Evolutionary conservation across 2,329 filamentous ascomycete species (phyloP), one percentile per base, ranked within the genome.

Genomic region (Trichoderma citrinoviride): DNA sequence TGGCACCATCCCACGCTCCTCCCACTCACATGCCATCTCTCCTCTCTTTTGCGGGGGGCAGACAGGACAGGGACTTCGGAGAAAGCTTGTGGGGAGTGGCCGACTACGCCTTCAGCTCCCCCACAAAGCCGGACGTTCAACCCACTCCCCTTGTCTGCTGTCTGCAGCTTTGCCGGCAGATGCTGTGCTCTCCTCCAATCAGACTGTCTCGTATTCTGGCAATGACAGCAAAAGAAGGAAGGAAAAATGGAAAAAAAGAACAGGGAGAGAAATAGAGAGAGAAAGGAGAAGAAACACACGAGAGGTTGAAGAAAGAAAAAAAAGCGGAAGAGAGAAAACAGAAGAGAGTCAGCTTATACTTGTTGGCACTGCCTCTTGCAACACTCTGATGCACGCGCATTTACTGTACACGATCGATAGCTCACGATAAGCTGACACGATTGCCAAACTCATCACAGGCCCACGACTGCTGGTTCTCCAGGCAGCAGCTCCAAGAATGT

Each of bases 101-200:
- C 60, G 53, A 46, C 53, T 60, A 53, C 54, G 40, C 15, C 49
- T 60, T 65, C 54, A 65, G 62, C 63, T 40, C 63, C 63, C 63
- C 56, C 55, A 61, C 63, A 61, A 61, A 33, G 49, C 56, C 58
- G 27, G 47, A 25, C 17, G 41, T 41, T 25, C 40, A 62, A 52
- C 58, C 58, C 58, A 54, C 58, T 62, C 58, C 49, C 58, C 33
- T 37, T 53, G 25, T 52, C 14, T 19, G 12, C 33, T 37, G 33
- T 37, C 33, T 54, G 49, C 19, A 46, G 33, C 58, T 33, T 23
- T 43, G 33, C 33, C 56, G 56, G 47, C 49, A 65, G 55, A 44
- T 61, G 29, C 4, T 7, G 29, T 23, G 21, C 12, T 25, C 49
- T 54, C 29, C 49, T 40, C 58, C 58, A 62, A 62, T 62, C 58